phyloP scores from a whole-genome alignment of 2,329 filamentous ascomycete species.

The Arachnomyces sp. region DNA sequence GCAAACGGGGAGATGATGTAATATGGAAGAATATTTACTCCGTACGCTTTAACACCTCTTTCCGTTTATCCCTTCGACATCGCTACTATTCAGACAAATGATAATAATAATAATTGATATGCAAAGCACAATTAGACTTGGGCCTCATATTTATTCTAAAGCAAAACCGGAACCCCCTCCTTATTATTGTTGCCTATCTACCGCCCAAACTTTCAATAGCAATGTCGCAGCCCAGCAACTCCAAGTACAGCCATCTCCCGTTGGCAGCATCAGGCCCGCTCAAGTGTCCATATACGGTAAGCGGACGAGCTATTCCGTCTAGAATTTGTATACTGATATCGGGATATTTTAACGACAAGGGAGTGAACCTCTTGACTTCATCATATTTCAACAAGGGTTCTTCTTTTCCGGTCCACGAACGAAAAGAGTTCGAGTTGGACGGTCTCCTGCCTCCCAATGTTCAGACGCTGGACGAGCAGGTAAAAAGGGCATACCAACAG shows the following conservation, averaged over 20 bases:
- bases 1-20: too few species aligned
- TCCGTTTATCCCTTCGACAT: too few species aligned
- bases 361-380: conserved; percentile 53
- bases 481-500: conserved; percentile 70
- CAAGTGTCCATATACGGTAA: conserved; percentile 23
- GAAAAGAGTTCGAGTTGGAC: conserved; percentile 60
- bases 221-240: conserved; percentile 2
- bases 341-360: conserved; percentile 18
- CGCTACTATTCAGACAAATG: too few species aligned
- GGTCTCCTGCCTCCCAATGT: conserved; percentile 66
- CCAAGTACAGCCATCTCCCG: conserved; percentile 25
- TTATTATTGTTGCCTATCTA: too few species aligned
- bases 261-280: conserved; percentile 23
- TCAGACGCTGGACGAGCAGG: conserved; percentile 70
- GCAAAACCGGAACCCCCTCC: too few species aligned
- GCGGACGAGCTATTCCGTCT: neutral
- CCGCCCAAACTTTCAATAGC: too few species aligned
- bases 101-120: too few species aligned
- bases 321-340: neutral
- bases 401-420: conserved; percentile 63
- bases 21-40: too few species aligned
- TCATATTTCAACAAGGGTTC: conserved; percentile 78
- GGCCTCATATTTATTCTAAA: too few species aligned
- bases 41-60: too few species aligned
- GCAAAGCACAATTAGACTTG: too few species aligned